A percentile compares a stretch with the other conserved stretches of the same genome.
Conservation (phyloP, 2,329 filamentous ascomycete genomes). For the Paecilomyces dactylethromorphus region DNA sequence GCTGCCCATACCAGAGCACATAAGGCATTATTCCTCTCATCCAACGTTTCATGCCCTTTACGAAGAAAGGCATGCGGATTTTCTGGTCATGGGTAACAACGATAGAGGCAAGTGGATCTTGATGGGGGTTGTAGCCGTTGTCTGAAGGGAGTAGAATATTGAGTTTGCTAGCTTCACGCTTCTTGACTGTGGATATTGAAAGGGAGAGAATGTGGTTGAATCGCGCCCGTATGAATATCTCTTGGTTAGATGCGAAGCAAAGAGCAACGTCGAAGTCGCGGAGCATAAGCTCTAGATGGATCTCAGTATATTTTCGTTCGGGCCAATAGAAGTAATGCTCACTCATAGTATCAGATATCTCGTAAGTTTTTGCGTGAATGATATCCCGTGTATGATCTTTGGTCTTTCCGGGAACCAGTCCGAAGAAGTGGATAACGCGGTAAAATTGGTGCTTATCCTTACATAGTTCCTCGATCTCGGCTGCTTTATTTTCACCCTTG, state of each 20-base stretch:
- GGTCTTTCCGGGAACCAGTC: not conserved
- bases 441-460: not conserved
- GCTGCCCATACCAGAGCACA: not conserved
- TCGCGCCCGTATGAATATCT: not conserved
- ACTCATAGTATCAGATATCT: not conserved
- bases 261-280: not conserved
- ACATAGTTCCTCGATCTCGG: not conserved
- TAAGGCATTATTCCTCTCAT: not conserved
- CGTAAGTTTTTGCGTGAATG: not conserved
- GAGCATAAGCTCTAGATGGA: not conserved
- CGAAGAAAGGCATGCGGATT: not conserved
- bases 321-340: not conserved
- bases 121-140: not conserved
- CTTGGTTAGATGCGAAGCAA: not conserved
- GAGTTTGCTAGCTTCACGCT: not conserved
- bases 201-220: not conserved
- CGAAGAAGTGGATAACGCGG: not conserved
- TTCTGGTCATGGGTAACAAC: not conserved
- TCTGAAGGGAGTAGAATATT: not conserved
- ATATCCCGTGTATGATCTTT: not conserved
- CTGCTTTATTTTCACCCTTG: not conserved
- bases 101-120: not conserved
- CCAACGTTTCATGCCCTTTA: not conserved
- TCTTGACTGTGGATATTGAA: not conserved
- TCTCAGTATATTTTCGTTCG: not conserved